These are phyloP conservation scores for Monosporascus sp. DNA, from an alignment of 2,329 filamentous ascomycete genomes.

Conservation along the genomic window DNA sequence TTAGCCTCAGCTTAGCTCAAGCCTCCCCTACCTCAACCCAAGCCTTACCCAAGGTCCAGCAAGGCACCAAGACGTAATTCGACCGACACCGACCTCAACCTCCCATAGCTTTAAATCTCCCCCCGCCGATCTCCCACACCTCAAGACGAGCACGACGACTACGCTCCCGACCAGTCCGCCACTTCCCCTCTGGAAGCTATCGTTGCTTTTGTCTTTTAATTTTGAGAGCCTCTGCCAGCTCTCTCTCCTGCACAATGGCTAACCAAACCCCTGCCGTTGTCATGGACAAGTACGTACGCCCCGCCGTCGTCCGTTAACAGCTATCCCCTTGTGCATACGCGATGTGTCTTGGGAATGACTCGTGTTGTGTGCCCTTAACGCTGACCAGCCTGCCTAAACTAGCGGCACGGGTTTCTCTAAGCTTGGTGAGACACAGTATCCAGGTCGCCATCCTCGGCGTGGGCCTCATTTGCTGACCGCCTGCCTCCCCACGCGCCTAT, in stretches of 20 bases:
- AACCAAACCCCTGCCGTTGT: conserved; percentile 99
- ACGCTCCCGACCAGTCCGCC: no score
- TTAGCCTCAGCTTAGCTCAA: background rate
- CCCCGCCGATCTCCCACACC: no score
- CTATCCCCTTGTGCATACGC: background rate
- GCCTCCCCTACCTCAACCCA: background rate
- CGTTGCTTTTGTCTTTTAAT: background rate
- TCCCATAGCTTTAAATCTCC: background rate
- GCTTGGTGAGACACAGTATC: conserved; percentile 62
- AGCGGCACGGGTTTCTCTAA: conserved; percentile 99
- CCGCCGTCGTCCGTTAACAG: conserved; percentile 27
- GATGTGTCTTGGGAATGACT: background rate
- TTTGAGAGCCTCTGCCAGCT: conserved; percentile 9
- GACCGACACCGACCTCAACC: no score
- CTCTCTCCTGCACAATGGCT: conserved; percentile 62
- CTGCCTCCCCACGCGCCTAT: conserved; percentile 15
- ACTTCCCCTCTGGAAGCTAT: no score
- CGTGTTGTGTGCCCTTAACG: conserved; percentile 22
- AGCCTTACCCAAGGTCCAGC: no score
- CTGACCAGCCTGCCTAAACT: conserved; percentile 34
- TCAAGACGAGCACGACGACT: no score
- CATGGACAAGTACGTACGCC: conserved; percentile 95
- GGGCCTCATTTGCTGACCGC: conserved; percentile 12
- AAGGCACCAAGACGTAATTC: no score
- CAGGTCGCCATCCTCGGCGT: no score